phyloP scores from a whole-genome alignment of 139 green algal species.

The Deuterostichococcus epilithicus region DNA sequence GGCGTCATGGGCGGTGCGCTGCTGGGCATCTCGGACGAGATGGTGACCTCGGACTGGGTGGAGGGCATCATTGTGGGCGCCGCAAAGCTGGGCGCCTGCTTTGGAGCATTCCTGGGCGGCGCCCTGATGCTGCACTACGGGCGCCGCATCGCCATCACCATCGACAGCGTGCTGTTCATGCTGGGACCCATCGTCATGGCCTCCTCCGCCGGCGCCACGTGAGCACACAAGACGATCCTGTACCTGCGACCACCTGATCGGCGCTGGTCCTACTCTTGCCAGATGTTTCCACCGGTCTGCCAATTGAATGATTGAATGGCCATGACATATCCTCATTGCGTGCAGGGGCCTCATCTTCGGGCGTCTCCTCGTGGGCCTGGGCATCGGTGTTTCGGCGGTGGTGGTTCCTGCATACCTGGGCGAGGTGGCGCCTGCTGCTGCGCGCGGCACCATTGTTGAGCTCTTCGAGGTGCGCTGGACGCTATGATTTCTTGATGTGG shows the following conservation, averaged over 20 bases:
- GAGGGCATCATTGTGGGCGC: constrained; percentile 64
- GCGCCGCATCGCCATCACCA: constrained; percentile 52
- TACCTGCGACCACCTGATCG: not conserved
- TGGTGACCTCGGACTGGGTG: constrained; percentile 26
- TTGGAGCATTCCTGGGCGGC: constrained; percentile 70
- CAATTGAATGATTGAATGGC: too few species aligned
- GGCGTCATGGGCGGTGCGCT: constrained; percentile 69
- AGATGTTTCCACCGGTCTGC: not conserved
- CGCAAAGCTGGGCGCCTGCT: constrained; percentile 70
- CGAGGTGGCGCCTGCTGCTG: constrained; percentile 65
- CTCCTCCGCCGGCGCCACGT: constrained; percentile 33
- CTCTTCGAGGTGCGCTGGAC: not conserved
- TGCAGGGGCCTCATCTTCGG: constrained; percentile 61
- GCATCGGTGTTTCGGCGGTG: constrained; percentile 72
- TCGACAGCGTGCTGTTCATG: constrained; percentile 59
- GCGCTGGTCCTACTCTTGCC: not conserved
- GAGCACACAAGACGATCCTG: constrained; percentile 1
- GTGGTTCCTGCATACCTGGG: constrained; percentile 80
- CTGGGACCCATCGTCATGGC: constrained; percentile 74
- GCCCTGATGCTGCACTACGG: constrained; percentile 75
- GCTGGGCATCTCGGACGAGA: constrained; percentile 50
- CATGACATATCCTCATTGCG: not conserved
- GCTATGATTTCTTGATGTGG: not conserved
- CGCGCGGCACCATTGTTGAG: constrained; percentile 12
- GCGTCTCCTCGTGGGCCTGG: constrained; percentile 64